These are phyloP conservation scores for Cordyceps farinosa DNA, from an alignment of 2,329 filamentous ascomycete species.

Conservation along the genomic window DNA sequence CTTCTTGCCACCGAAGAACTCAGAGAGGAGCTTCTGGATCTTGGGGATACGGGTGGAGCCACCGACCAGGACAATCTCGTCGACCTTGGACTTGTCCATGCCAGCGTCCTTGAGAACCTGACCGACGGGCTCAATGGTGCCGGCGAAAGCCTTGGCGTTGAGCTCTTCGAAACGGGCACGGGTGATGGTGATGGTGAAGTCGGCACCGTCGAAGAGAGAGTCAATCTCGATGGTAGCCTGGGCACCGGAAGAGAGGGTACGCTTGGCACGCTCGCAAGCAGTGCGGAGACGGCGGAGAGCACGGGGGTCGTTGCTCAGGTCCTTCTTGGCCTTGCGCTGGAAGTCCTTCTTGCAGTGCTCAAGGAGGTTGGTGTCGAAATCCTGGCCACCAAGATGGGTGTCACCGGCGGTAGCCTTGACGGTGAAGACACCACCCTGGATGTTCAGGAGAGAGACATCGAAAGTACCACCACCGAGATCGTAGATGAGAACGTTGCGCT, in stretches of 20 bases:
- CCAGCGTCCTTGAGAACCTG: slow-evolving; percentile 98
- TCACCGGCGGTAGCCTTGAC: slow-evolving; percentile 94
- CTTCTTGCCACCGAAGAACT: slow-evolving; percentile 94
- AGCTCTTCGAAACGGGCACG: slow-evolving; percentile 99
- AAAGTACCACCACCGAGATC: slow-evolving; percentile 99
- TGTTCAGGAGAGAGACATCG: slow-evolving; percentile 98
- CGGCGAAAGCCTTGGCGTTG: slow-evolving; percentile 99
- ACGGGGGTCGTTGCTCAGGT: slow-evolving; percentile 81
- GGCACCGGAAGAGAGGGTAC: slow-evolving; percentile 90
- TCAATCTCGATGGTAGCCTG: slow-evolving; percentile 95
- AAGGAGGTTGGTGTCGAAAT: slow-evolving; percentile 95
- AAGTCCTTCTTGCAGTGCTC: slow-evolving; percentile 98
- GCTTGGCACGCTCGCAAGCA: slow-evolving; percentile 99
- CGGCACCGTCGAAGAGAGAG: slow-evolving; percentile 91
- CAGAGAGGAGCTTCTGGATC: slow-evolving; percentile 90
- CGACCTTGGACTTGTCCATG: slow-evolving; percentile 89
- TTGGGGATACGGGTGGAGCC: slow-evolving; percentile 99
- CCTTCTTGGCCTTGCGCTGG: slow-evolving; percentile 88
- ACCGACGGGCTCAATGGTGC: slow-evolving; percentile 97
- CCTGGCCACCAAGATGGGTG: slow-evolving; percentile 95
- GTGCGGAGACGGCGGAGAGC: slow-evolving; percentile 94
- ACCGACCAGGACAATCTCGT: slow-evolving; percentile 97
- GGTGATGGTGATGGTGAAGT: slow-evolving; percentile 97
- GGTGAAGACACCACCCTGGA: slow-evolving; percentile 95
- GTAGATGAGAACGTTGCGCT: slow-evolving; percentile 88